phyloP scores from a whole-genome alignment of 202 grass and related monocot genomes.

The Tripidium arundinaceum region DNA sequence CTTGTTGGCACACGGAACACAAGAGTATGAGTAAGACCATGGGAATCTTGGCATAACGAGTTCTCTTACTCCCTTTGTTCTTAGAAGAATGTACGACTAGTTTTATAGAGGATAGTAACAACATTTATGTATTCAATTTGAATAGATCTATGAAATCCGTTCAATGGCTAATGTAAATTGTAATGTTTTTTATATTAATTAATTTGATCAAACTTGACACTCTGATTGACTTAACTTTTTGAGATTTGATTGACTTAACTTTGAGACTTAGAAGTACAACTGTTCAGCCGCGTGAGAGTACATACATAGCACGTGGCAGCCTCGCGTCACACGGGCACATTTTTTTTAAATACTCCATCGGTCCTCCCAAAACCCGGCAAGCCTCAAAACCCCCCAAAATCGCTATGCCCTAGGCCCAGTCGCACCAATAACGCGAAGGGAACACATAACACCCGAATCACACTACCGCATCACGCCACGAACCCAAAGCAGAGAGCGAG shows the following conservation, averaged over 20 bases:
- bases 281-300: too few species aligned
- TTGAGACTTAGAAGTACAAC: too few species aligned
- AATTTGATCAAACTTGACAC: too few species aligned
- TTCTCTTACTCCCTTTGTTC: too few species aligned
- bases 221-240: too few species aligned
- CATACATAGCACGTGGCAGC: not conserved
- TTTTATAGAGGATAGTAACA: too few species aligned
- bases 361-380: not conserved
- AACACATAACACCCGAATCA: not conserved
- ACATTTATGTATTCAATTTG: too few species aligned
- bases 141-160: too few species aligned
- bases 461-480: not conserved
- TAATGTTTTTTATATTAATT: too few species aligned
- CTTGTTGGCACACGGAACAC: not conserved
- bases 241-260: too few species aligned
- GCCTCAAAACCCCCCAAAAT: not conserved
- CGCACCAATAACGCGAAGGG: not conserved
- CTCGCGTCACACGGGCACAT: not conserved
- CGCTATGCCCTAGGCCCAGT: not conserved
- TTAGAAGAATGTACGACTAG: too few species aligned
- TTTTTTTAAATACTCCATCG: conserved; percentile 1
- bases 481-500: not conserved
- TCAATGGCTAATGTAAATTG: too few species aligned
- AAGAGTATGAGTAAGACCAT: not conserved
- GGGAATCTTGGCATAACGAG: not conserved